Percentiles rank a stretch among this genome's conserved stretches.
phyloP scores from a whole-genome alignment of 495 filamentous ascomycete genomes.

The Apiosordaria backusii region DNA sequence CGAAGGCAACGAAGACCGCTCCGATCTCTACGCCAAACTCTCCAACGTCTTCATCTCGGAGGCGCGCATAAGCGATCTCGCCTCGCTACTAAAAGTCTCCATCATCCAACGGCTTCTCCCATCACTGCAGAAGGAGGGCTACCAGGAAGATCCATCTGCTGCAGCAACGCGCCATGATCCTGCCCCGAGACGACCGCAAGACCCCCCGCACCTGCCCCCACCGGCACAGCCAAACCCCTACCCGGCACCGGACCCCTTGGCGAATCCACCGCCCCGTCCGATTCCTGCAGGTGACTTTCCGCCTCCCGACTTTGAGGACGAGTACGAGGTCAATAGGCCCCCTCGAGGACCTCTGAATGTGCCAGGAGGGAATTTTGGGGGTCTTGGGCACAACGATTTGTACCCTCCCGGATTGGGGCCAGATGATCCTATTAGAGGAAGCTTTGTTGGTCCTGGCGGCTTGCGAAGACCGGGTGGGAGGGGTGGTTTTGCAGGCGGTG shows the following conservation, averaged over 20 bases:
- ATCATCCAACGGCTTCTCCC: conserved; percentile 80
- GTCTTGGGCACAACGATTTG: conserved; percentile 77
- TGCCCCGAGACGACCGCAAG: conserved; percentile 31
- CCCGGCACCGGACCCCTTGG: conserved; percentile 53
- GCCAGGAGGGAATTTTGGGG: conserved; percentile 40
- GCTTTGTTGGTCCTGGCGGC: conserved; percentile 52
- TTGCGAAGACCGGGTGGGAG: conserved; percentile 32
- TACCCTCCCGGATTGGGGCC: conserved; percentile 86
- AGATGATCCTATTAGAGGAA: conserved; percentile 70
- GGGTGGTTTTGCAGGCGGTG: conserved; percentile 38
- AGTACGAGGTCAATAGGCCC: conserved; percentile 76
- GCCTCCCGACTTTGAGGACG: conserved; percentile 90
- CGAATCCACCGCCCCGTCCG: conserved; percentile 58
- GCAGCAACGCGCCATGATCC: conserved; percentile 9
- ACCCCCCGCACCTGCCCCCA: conserved; percentile 44
- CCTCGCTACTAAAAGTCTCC: conserved; percentile 63
- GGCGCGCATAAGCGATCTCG: conserved; percentile 62
- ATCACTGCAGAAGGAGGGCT: conserved; percentile 68
- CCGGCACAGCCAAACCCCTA: conserved; percentile 65
- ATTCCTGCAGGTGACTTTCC: conserved; percentile 73
- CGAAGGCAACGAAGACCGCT: conserved; percentile 39
- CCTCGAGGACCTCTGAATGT: conserved; percentile 44
- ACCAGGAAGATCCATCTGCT: conserved; percentile 53
- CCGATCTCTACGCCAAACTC: conserved; percentile 45
- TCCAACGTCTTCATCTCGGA: conserved; percentile 70